Conservation (phyloP, 352 stramenopile species). For the Pythium aristosporum region DNA sequence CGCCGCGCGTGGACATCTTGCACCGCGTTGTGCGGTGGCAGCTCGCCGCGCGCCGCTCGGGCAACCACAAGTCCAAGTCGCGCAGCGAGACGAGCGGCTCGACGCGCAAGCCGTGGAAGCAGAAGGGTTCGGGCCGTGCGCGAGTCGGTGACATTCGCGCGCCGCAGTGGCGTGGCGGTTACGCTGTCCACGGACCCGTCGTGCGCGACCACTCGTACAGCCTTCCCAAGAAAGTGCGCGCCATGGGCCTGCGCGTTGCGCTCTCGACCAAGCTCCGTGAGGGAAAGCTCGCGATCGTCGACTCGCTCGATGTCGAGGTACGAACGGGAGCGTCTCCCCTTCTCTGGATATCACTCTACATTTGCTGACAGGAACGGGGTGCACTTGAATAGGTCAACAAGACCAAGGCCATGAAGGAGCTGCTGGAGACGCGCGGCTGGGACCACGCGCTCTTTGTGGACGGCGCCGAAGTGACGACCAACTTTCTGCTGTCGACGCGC, state of each 20-base stretch:
- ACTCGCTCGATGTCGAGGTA: conserved; percentile 76
- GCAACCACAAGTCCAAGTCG: conserved; percentile 89
- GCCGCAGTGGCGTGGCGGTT: conserved; percentile 84
- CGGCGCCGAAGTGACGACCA: conserved; percentile 65
- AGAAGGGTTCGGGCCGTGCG: conserved; percentile 84
- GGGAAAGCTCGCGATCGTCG: conserved; percentile 81
- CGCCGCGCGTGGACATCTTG: conserved; percentile 81
- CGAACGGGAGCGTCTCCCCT: no score
- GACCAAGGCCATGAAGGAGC: conserved; percentile 87
- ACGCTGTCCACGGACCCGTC: conserved; percentile 81
- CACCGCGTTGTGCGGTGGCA: conserved; percentile 89
- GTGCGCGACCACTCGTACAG: conserved; percentile 88
- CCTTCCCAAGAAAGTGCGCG: conserved; percentile 86
- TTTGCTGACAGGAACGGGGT: background rate
- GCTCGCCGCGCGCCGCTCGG: conserved; percentile 75
- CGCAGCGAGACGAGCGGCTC: conserved; percentile 86
- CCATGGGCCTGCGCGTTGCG: conserved; percentile 82
- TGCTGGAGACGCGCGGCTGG: conserved; percentile 75
- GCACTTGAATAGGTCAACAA: conserved; percentile 56
- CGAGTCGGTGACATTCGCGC: conserved; percentile 87
- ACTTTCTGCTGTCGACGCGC: conserved; percentile 78
- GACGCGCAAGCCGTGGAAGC: conserved; percentile 86
- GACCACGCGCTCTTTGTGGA: conserved; percentile 87
- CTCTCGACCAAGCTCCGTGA: conserved; percentile 87
- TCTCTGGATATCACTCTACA: no score